Conservation (phyloP, 1,284 basidiomycete genomes). For the Ustilago loliicola region DNA sequence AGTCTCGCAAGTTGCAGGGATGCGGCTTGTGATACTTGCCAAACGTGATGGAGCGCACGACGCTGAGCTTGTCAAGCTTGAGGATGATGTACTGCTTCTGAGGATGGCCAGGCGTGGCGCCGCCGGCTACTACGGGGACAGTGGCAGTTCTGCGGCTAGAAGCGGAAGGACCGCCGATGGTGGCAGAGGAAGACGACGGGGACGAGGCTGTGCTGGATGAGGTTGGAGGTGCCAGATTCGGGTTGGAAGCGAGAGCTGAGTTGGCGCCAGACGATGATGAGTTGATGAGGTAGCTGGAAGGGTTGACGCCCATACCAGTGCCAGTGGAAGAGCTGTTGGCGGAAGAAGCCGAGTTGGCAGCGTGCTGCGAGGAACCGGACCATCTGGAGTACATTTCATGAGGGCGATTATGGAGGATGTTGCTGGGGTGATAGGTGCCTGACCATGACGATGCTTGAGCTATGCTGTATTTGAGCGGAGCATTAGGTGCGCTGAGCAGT, state of each 20-base stretch:
- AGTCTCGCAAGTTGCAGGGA: constrained; percentile 70
- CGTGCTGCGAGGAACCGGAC: constrained; percentile 57
- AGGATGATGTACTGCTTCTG: constrained; percentile 69
- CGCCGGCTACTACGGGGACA: constrained; percentile 16
- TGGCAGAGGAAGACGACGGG: constrained; percentile 22
- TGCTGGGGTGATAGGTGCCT: constrained; percentile 61
- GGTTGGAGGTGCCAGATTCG: constrained; percentile 21
- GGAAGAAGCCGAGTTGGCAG: constrained; percentile 25
- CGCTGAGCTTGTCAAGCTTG: constrained; percentile 62
- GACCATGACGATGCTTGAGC: constrained; percentile 64
- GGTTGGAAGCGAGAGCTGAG: constrained; percentile 4
- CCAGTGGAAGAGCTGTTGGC: constrained; percentile 25
- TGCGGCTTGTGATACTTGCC: constrained; percentile 71
- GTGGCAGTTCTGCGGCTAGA: constrained; percentile 12
- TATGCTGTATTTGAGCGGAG: constrained; percentile 49
- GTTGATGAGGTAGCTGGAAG: constrained; percentile 22
- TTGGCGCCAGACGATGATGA: constrained; percentile 9
- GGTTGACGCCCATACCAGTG: constrained; percentile 34
- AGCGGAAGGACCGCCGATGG: constrained; percentile 11
- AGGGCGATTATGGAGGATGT: constrained; percentile 61
- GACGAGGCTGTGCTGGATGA: constrained; percentile 31
- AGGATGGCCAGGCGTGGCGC: constrained; percentile 3
- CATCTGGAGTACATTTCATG: constrained; percentile 59
- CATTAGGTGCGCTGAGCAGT: constrained; percentile 34
- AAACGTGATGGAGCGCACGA: constrained; percentile 67